Percentiles rank a stretch among this genome's conserved stretches.
Conservation (phyloP, 129 eudicot species). For the Logfia minima region DNA sequence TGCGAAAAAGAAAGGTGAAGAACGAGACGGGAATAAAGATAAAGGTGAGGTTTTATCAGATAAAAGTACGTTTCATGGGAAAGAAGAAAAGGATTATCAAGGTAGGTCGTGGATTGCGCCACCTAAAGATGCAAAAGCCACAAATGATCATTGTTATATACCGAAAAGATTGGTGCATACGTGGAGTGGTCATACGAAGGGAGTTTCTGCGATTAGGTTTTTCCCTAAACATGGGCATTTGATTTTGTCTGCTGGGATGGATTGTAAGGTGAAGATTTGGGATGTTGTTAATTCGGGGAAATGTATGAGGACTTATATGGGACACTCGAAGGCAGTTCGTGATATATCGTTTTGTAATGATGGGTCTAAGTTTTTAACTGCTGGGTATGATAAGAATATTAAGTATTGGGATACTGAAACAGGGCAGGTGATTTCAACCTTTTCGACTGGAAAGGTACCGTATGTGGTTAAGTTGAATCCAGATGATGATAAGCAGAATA, state of each 20-base stretch:
- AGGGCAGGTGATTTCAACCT: constrained; percentile 87
- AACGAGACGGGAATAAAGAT: constrained; percentile 58
- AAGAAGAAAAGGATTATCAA: constrained; percentile 93
- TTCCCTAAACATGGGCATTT: constrained; percentile 92
- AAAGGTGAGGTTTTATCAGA: constrained; percentile 59
- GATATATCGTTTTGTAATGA: constrained; percentile 91
- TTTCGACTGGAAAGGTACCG: constrained; percentile 91
- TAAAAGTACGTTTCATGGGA: constrained; percentile 91
- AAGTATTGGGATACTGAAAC: constrained; percentile 99
- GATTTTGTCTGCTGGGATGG: constrained; percentile 96
- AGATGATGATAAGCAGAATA: constrained; percentile 96
- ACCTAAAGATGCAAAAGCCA: constrained; percentile 83
- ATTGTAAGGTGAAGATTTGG: constrained; percentile 91
- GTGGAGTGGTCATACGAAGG: constrained; percentile 96
- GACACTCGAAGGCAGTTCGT: constrained; percentile 85
- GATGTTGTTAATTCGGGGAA: constrained; percentile 90
- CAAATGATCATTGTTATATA: constrained; percentile 84
- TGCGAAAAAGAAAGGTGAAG: constrained; percentile 85
- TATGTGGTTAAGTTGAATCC: constrained; percentile 93
- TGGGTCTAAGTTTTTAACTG: constrained; percentile 83
- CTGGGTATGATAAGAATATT: constrained; percentile 91
- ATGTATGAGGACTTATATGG: constrained; percentile 99
- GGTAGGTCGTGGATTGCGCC: constrained; percentile 96
- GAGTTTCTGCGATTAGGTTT: constrained; percentile 91
- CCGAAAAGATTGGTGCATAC: constrained; percentile 95